Conservation (phyloP, 2,329 filamentous ascomycete genomes). For the Penicillium janthinellum region DNA sequence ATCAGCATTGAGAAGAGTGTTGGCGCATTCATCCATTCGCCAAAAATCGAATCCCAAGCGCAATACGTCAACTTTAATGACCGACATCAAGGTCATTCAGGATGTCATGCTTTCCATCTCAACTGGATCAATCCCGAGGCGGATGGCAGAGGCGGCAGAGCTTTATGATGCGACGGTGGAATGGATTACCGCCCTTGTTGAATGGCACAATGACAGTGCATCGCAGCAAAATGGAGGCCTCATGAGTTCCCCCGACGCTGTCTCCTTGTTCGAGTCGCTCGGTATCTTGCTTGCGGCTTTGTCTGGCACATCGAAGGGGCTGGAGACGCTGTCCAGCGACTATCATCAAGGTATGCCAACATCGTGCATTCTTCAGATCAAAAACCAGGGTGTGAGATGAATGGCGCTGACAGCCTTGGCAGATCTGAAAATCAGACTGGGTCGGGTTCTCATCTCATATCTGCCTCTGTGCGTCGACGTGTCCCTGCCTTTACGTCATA, state of each 20-base stretch:
- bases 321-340: conserved; percentile 40
- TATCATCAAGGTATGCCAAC: conserved; percentile 35
- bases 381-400: neutral
- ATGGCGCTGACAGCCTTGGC: conserved; percentile 10
- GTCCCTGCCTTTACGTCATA: conserved; percentile 41
- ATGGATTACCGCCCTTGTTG: conserved; percentile 43
- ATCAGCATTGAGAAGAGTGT: conserved; percentile 35
- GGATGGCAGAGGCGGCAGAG: conserved; percentile 32
- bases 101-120: conserved; percentile 45
- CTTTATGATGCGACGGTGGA: conserved; percentile 39
- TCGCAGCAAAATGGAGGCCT: conserved; percentile 33
- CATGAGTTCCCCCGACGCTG: conserved; percentile 40
- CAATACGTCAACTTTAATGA: conserved; percentile 41
- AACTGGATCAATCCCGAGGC: conserved; percentile 35
- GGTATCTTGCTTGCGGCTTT: conserved; percentile 45
- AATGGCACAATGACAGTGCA: conserved; percentile 35
- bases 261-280: conserved; percentile 46
- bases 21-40: conserved; percentile 40
- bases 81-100: conserved; percentile 46
- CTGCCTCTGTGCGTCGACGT: conserved; percentile 44
- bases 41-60: conserved; percentile 9
- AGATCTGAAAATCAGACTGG: conserved; percentile 42
- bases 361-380: neutral
- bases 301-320: conserved; percentile 38
- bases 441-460: conserved; percentile 43